Percentiles rank a stretch among this genome's conserved stretches.
These are phyloP conservation scores for Arthrinium phaeospermum DNA, from an alignment of 2,329 filamentous ascomycete genomes.

Conservation along the genomic window DNA sequence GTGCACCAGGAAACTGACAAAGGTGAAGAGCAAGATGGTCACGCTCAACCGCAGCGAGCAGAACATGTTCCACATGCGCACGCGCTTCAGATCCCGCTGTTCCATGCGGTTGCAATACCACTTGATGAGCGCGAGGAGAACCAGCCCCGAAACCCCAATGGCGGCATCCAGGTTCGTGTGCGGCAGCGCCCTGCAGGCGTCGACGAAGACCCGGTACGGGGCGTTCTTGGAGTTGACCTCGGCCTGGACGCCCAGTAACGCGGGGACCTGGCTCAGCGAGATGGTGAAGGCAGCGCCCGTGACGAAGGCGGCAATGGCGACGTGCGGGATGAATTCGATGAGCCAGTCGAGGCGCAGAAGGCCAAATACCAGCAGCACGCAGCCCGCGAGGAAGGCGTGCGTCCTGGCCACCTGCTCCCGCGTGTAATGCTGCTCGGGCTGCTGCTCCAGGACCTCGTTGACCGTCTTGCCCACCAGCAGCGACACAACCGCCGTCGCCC, in stretches of 20 bases:
- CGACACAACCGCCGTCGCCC: conserved; percentile 46
- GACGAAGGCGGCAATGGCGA: conserved; percentile 94
- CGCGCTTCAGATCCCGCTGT: conserved; percentile 70
- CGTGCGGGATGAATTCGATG: conserved; percentile 89
- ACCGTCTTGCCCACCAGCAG: conserved; percentile 14
- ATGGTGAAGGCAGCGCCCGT: conserved; percentile 94
- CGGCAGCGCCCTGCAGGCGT: conserved; percentile 76
- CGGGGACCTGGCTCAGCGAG: conserved; percentile 79
- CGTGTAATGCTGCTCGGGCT: conserved; percentile 72
- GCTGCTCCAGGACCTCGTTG: conserved; percentile 80
- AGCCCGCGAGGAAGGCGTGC: conserved; percentile 78
- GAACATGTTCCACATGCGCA: conserved; percentile 86
- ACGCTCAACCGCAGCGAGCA: conserved; percentile 89
- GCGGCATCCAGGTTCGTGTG: conserved; percentile 76
- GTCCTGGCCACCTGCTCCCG: conserved; percentile 76
- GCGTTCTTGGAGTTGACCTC: conserved; percentile 75
- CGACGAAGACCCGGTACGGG: conserved; percentile 83
- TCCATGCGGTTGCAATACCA: conserved; percentile 67
- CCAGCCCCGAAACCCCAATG: conserved; percentile 81
- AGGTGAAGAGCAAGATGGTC: conserved; percentile 88
- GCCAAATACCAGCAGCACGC: conserved; percentile 79
- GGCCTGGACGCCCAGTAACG: conserved; percentile 77
- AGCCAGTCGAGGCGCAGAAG: conserved; percentile 84
- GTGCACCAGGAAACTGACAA: conserved; percentile 88
- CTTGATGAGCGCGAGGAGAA: conserved; percentile 79